Base-by-base conservation (phyloP, 768 basidiomycete genomes). In the Lactarius sanguifluus region DNA sequence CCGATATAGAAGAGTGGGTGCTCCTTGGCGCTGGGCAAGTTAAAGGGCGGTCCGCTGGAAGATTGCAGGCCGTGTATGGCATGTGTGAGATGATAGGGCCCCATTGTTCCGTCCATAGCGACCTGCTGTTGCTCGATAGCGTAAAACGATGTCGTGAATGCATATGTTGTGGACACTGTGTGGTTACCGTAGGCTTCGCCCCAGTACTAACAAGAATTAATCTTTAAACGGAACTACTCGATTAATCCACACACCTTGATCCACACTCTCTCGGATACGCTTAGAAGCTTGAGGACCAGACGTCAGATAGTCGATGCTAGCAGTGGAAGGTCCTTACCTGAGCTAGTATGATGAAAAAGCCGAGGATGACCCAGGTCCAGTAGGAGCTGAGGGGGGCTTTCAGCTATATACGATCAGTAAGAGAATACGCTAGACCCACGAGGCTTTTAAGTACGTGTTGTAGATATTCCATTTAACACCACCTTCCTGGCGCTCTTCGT, bases 401-500 rank as follows among this genome's bases (percentile, higher is more conserved):
- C 23, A 54, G 47, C 12, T 23, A 10, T 16, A 59, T 40, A n/a
- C 54, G 15, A 63, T 47, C 13, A 55, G 3, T n/a, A 55, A 50
- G 59, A 55, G n/a, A 25, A 59, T 12, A 30, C 13, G 50, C 30
- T 25, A 57, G 56, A 82, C 86, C 57, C 67, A 90, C 87, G 89
- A 88, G 20, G 86, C 89, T 73, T 85, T 81, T 65, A 94, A 73
- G 72, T 95, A 92, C 7, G 81, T 79, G 71, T 80, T 80, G 72
- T 85, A 85, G 32, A 83, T 82, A 15, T 78, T 76, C 89, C 91
- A 93, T 72, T 91, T 92, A 36, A 96, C 93, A 43, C 88, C 86
- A 0, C 94, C 94, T 1, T 82, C 82, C 68, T 91, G 90, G 54
- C 92, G 75, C 65, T 92, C 88, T 73, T 95, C 92, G 57, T 94